Base-by-base conservation (phyloP, 805 yeast species). In the Saturnispora hagleri region DNA sequence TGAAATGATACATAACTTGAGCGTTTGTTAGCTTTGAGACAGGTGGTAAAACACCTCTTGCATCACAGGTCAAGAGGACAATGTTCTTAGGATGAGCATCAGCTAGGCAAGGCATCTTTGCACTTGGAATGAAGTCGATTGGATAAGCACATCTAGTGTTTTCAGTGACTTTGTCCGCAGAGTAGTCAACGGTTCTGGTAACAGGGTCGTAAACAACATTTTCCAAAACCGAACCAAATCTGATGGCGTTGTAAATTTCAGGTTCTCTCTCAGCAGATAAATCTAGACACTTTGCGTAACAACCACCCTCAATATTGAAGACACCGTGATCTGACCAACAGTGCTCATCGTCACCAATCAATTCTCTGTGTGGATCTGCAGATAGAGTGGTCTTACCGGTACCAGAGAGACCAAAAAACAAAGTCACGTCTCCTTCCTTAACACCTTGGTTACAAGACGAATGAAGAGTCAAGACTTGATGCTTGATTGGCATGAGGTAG, bases 111-210 rank as follows among this genome's bases (percentile, higher is more conserved):
- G 99, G 99, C 57, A 91, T 82, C 78, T 89, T 84, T 52, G 98
- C 98, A 60, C 93, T 86, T 65, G 97, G 96, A 62, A 91, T 91
- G 75, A 76, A 91, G 64, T 93, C 97, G 65, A 91, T 91, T 68
- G 99, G 99, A 75, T 91, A 91, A 40, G 97, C 96, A 76, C 97
- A 89, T 77, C 99, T 86, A 43, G 99, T 91, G 81, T 91, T 91
- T 73, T 91, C 98, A 55, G 99, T 91, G 63, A 91, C 82, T 26
- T 85, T 68, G 27, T 85, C 73, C 69, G 88, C 89, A 52, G 75
- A 76, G 75, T 86, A 91, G 72, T 93, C 96, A 50, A 91, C 97
- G 46, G 75, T 77, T 72, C 93, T 88, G 53, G 89, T 73, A 50
- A 65, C 60, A 54, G 84, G 83, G 71, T 91, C 89, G 73, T 87